Percentiles rank a stretch among this genome's conserved stretches.
phyloP scores from a whole-genome alignment of 176 grass and related monocot genomes.

The Melocanna baccifera region DNA sequence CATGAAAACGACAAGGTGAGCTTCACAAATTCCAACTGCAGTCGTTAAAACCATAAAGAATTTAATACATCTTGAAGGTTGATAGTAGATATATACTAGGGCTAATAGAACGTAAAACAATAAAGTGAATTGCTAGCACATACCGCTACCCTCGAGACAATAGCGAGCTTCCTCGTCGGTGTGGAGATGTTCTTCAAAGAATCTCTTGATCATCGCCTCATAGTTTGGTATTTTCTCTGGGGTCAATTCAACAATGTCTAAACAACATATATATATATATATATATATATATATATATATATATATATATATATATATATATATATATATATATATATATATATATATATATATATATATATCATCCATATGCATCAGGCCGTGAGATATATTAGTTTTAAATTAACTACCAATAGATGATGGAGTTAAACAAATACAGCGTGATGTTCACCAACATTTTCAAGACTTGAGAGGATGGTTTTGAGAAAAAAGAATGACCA shows the following conservation, averaged over 20 bases:
- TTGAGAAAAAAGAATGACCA: no score
- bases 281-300: no score
- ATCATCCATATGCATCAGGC: not conserved
- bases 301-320: no score
- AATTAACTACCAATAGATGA: no score
- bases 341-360: no score
- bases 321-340: no score
- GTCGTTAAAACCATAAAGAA: not conserved
- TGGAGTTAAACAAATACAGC: no score
- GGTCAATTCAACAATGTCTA: conserved; percentile 69
- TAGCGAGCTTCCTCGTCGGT: conserved; percentile 71
- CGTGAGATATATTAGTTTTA: no score
- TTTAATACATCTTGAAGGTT: no score
- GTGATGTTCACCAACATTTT: no score
- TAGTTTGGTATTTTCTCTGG: conserved; percentile 68
- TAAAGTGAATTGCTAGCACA: not conserved
- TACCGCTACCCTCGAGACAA: conserved; percentile 76
- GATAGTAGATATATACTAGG: not conserved
- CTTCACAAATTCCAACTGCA: not conserved
- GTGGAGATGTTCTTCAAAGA: conserved; percentile 82
- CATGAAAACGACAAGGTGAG: not conserved
- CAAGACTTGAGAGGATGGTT: no score
- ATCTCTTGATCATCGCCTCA: conserved; percentile 63
- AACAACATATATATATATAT: not conserved
- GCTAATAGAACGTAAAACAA: not conserved